Base-by-base conservation (phyloP, 2,329 filamentous ascomycete genomes). In the Coleophoma eucalyptorum region DNA sequence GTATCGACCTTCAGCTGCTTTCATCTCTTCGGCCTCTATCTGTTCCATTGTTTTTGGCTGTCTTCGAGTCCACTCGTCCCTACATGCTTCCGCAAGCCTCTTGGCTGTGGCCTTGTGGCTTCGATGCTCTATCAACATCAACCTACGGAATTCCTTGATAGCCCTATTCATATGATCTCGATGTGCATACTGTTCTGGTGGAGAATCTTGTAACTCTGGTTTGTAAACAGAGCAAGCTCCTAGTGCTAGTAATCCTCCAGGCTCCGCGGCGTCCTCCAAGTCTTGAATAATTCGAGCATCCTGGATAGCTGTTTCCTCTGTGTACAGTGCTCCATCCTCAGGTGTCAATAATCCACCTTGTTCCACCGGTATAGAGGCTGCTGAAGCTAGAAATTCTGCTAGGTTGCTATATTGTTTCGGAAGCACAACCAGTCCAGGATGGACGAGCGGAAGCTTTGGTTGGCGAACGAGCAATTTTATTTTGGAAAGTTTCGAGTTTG, bases 91-190 rank as follows among this genome's bases (percentile, higher is more conserved):
- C 1, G 93, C 93, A 48, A 95, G 69, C 48, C 83, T 82, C 67
- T 91, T 96, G 1, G 93, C 93, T 3, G 79, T 76, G n/a, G 80
- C 76, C 34, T 83, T 83, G 68, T 97, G 93, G 12, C 85, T 79
- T 55, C 82, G 81, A 59, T 91, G 88, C 67, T 99, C 94, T 51
- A 83, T 81, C 3, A 86, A 70, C 72, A 97, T 81, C 34, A 97
- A 76, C 61, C 84, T 88, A 44, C 89, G 84, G 60, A 97, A 93
- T 59, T 92, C 87, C 12, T 86, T 65, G 52, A 88, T 86, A 54
- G 96, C 92, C 43, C 86, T 85, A 43, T 88, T 76, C 48, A 97
- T 77, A 65, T 97, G 89, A 63, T 97, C 92, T 63, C 83, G 80
- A 59, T 95, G 91, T n/a, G 87, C 84, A 75, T 90, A 97, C 62